Percentiles rank a stretch among this genome's conserved stretches.
phyloP scores from a whole-genome alignment of 371 early-diverging fungal genomes.

The Syncephalis fuscata region DNA sequence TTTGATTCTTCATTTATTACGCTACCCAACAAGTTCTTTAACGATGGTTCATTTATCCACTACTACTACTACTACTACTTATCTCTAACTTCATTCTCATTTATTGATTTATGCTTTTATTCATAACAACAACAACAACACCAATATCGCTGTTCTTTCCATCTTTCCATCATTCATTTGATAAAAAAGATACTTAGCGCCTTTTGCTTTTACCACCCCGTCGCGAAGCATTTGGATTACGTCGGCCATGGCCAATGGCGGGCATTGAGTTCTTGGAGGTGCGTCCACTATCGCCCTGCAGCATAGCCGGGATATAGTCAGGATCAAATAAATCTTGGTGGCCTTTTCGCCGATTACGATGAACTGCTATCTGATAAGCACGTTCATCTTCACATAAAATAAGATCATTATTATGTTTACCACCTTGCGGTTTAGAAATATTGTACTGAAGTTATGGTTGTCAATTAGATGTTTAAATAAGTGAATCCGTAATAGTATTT shows the following conservation, averaged over 20 bases:
- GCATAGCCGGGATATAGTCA: constrained; percentile 48
- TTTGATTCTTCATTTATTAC: no score
- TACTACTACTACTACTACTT: no score
- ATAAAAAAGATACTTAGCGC: no score
- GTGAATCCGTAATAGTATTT: background rate
- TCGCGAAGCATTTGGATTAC: constrained; percentile 56
- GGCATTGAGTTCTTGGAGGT: constrained; percentile 48
- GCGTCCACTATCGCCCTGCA: constrained; percentile 28
- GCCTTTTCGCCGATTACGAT: constrained; percentile 27
- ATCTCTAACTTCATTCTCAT: no score
- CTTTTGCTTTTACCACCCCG: constrained; percentile 5
- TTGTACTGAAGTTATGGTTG: constrained; percentile 28
- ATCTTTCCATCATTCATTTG: no score
- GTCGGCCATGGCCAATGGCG: constrained; percentile 66
- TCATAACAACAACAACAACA: no score
- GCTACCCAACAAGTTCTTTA: no score
- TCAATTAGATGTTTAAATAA: background rate
- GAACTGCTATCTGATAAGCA: constrained; percentile 49
- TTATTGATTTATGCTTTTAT: no score
- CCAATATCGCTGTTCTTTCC: no score
- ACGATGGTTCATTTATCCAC: no score
- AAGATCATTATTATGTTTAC: constrained; percentile 54
- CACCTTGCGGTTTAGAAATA: constrained; percentile 74
- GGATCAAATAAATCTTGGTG: constrained; percentile 52
- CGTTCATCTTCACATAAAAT: constrained; percentile 86